Percentiles rank a stretch among this genome's conserved stretches.
These are phyloP conservation scores for Trichoderma sp. DNA, from an alignment of 2,329 filamentous ascomycete species.

Conservation along the genomic window DNA sequence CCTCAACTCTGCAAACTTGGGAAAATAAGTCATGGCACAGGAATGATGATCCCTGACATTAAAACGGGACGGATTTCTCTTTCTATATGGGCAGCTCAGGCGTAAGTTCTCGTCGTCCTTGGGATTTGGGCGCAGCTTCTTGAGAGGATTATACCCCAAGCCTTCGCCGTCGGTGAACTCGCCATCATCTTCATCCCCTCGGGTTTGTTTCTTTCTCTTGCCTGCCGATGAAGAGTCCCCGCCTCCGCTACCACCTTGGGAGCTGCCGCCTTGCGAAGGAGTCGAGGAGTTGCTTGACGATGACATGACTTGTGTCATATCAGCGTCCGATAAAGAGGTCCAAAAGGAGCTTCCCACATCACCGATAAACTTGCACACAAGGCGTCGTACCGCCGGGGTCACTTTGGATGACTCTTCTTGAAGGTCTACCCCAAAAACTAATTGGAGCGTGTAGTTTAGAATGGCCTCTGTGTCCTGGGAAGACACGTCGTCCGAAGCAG, in stretches of 20 bases:
- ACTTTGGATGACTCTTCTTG: slow-evolving; percentile 43
- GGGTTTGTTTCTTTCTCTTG: slow-evolving; percentile 44
- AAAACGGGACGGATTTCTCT: slow-evolving; percentile 50
- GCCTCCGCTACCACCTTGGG: slow-evolving; percentile 36
- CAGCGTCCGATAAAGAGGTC: slow-evolving; percentile 38
- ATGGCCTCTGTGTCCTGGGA: slow-evolving; percentile 43
- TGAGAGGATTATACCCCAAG: slow-evolving; percentile 37
- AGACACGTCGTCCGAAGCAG: slow-evolving; percentile 39
- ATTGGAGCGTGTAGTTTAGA: slow-evolving; percentile 44
- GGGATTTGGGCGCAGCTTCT: slow-evolving; percentile 40
- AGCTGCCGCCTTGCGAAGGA: slow-evolving; percentile 38
- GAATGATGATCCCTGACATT: slow-evolving; percentile 51
- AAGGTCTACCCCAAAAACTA: slow-evolving; percentile 46
- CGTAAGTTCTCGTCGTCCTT: slow-evolving; percentile 46
- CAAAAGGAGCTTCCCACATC: slow-evolving; percentile 42
- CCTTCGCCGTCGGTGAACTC: slow-evolving; percentile 44
- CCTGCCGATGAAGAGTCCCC: slow-evolving; percentile 35
- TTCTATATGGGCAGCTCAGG: slow-evolving; percentile 50
- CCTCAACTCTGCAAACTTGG: slow-evolving; percentile 48
- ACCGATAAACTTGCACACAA: slow-evolving; percentile 42
- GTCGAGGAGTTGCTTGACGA: slow-evolving; percentile 40
- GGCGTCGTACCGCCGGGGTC: slow-evolving; percentile 36
- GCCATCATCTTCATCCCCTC: slow-evolving; percentile 41
- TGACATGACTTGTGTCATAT: slow-evolving; percentile 40
- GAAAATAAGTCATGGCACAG: slow-evolving; percentile 50